phyloP scores from a whole-genome alignment of 2,329 filamentous ascomycete species.

The Aspergillus sp. region DNA sequence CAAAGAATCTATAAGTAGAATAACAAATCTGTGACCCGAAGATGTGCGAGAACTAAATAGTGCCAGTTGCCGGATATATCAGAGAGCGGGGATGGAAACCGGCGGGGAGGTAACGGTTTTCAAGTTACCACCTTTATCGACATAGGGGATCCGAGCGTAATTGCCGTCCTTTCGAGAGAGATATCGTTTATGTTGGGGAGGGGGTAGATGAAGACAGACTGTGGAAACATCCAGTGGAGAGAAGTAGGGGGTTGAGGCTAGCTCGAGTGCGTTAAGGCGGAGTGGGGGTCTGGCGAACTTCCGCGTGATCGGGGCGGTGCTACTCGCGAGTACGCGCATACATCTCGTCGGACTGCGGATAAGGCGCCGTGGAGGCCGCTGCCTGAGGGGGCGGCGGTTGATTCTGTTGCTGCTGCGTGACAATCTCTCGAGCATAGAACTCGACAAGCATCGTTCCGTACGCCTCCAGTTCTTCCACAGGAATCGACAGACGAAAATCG shows the following conservation, averaged over 20 bases:
- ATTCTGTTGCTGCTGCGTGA: constrained; percentile 56
- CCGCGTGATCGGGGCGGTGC: constrained; percentile 19
- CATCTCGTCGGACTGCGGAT: constrained; percentile 29
- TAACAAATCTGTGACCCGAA: constrained; percentile 1
- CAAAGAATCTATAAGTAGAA: constrained; percentile 18
- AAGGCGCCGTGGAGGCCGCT: constrained; percentile 8
- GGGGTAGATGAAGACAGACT: not conserved
- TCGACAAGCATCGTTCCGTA: constrained; percentile 99
- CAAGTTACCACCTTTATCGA: not conserved
- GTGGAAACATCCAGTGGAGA: not conserved
- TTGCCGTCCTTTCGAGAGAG: not conserved
- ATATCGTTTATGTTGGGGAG: not conserved
- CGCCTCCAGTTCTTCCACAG: constrained; percentile 91
- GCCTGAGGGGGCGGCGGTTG: constrained; percentile 19
- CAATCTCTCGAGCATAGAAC: constrained; percentile 90
- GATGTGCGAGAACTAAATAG: constrained; percentile 1
- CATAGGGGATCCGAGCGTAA: not conserved
- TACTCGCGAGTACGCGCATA: constrained; percentile 35
- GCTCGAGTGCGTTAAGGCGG: constrained; percentile 25
- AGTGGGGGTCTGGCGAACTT: constrained; percentile 35
- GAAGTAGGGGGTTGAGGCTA: not conserved
- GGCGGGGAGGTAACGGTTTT: not conserved
- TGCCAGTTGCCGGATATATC: constrained; percentile 1
- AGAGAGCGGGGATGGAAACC: constrained; percentile 5
- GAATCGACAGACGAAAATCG: constrained; percentile 89